Evolutionary conservation across 495 filamentous ascomycete species (phyloP).

Genomic region (Apodospora peruviana): DNA sequence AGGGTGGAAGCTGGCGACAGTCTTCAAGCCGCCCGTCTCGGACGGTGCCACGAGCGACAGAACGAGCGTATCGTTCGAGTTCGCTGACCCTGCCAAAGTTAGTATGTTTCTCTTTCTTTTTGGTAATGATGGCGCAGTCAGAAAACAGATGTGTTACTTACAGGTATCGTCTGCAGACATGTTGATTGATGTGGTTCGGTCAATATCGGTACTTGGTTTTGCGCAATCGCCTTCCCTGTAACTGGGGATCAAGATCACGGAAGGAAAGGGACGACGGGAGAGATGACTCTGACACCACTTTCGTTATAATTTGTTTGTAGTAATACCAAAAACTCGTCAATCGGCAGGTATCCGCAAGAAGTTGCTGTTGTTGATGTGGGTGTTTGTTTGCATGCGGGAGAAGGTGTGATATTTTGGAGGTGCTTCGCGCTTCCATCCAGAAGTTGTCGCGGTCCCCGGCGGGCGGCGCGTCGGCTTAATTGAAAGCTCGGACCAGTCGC

Average conservation of each 20-base stretch:
- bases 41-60: constrained; percentile 63
- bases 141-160: constrained; percentile 12
- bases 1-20: constrained; percentile 67
- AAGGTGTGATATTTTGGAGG: neutral
- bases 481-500: constrained; percentile 16
- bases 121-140: neutral
- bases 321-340: too few relatives aligned
- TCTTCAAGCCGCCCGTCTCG: constrained; percentile 40
- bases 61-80: constrained; percentile 68
- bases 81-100: constrained; percentile 56
- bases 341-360: too few relatives aligned
- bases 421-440: neutral
- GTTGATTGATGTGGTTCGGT: too few relatives aligned
- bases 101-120: constrained; percentile 11
- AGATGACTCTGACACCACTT: too few relatives aligned
- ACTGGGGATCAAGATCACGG: too few relatives aligned
- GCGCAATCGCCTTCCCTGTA: neutral
- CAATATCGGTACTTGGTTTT: neutral
- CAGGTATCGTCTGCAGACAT: constrained; percentile 18
- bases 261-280: too few relatives aligned
- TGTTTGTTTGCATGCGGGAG: too few relatives aligned
- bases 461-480: constrained; percentile 14
- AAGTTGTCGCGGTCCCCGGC: constrained; percentile 2
- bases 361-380: too few relatives aligned
- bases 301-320: too few relatives aligned